phyloP scores from a whole-genome alignment of 257 asterid genomes.

The Lavandula angustifolia region DNA sequence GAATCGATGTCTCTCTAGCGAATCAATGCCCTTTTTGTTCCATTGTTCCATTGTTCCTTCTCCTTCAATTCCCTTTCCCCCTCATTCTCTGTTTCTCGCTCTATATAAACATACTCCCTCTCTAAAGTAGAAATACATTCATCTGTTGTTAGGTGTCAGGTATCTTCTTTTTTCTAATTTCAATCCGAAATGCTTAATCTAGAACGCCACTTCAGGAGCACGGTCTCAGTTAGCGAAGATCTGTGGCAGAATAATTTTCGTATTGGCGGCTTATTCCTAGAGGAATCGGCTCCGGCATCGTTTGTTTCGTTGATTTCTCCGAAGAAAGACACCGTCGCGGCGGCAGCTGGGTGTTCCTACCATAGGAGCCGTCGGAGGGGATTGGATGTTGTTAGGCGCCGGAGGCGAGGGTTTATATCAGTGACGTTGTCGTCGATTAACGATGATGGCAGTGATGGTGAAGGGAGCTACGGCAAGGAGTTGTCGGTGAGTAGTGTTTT shows the following conservation, averaged over 20 bases:
- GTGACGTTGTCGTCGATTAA: constrained; percentile 61
- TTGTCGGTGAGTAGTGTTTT: constrained; percentile 44
- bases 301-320: constrained; percentile 52
- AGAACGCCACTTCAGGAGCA: constrained; percentile 43
- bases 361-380: constrained; percentile 43
- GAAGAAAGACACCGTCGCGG: constrained; percentile 30
- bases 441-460: constrained; percentile 49
- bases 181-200: constrained; percentile 46
- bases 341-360: constrained; percentile 40
- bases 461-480: constrained; percentile 38
- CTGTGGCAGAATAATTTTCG: constrained; percentile 25
- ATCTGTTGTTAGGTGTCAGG: constrained; percentile 12
- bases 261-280: constrained; percentile 72
- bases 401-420: constrained; percentile 55
- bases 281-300: constrained; percentile 60
- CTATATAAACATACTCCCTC: constrained; percentile 17
- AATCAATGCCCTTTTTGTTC: constrained; percentile 41
- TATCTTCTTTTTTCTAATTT: not conserved
- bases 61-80: constrained; percentile 23
- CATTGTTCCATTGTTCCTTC: constrained; percentile 33
- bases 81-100: constrained; percentile 4
- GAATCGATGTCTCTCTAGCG: constrained; percentile 32
- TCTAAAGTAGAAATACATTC: constrained; percentile 13
- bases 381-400: constrained; percentile 38
- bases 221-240: constrained; percentile 38